phyloP scores from a whole-genome alignment of 768 basidiomycete species.

The Candolleomyces eurysporus region DNA sequence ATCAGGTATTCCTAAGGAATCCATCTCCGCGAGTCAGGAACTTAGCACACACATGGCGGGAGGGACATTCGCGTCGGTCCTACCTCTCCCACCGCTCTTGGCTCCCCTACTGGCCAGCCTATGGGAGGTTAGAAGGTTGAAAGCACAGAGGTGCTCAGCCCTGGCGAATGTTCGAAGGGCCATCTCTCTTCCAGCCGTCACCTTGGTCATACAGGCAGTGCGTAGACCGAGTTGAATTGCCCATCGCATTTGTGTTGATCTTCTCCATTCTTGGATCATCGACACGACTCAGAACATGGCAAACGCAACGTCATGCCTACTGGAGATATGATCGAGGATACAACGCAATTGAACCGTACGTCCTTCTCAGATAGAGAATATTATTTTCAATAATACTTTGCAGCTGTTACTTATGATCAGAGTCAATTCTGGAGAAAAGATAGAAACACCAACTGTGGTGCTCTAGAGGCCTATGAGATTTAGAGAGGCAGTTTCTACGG shows the following conservation, averaged over 20 bases:
- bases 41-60: not conserved
- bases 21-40: not conserved
- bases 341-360: constrained; percentile 21
- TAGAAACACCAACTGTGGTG: too few species aligned
- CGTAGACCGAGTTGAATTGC: not conserved
- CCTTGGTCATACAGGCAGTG: constrained; percentile 3
- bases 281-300: constrained; percentile 12
- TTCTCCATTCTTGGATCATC: constrained; percentile 7
- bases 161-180: not conserved
- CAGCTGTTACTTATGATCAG: too few species aligned
- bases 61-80: not conserved
- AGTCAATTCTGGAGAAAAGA: too few species aligned
- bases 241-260: not conserved
- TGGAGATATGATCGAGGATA: constrained; percentile 17
- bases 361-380: not conserved
- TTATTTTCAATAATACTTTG: too few species aligned
- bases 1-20: not conserved
- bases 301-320: constrained; percentile 17
- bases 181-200: not conserved
- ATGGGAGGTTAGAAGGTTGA: not conserved
- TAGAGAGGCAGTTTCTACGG: too few species aligned
- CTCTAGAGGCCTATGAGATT: too few species aligned
- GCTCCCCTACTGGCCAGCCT: not conserved
- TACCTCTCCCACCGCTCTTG: not conserved
- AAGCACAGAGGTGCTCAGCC: not conserved